Evolutionary conservation across 306 rosid species (phyloP).

Genomic region (Glycine tomentella): DNA sequence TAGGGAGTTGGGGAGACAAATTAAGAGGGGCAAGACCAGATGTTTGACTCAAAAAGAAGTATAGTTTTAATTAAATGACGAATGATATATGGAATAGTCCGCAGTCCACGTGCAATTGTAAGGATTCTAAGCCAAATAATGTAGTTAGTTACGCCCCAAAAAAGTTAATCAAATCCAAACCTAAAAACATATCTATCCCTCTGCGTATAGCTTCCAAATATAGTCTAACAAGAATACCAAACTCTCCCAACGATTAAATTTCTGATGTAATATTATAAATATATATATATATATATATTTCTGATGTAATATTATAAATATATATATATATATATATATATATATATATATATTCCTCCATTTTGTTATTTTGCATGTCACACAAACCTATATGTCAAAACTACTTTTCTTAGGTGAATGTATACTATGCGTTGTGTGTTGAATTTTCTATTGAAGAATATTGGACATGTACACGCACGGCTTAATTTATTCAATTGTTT

Average conservation of each 20-base stretch:
- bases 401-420: constrained; percentile 16
- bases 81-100: background rate
- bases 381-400: constrained; percentile 29
- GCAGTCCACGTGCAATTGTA: constrained; percentile 43
- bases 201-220: constrained; percentile 34
- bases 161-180: constrained; percentile 47
- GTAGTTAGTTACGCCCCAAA: constrained; percentile 47
- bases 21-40: constrained; percentile 19
- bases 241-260: constrained; percentile 16
- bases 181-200: constrained; percentile 46
- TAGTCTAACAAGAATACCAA: constrained; percentile 52
- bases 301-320: too few species aligned
- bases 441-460: constrained; percentile 28
- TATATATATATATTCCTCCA: constrained; percentile 12
- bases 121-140: constrained; percentile 48
- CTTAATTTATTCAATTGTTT: background rate
- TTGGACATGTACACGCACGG: constrained; percentile 29
- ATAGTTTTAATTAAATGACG: constrained; percentile 10
- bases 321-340: too few species aligned
- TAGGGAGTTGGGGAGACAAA: constrained; percentile 34
- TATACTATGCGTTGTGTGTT: background rate
- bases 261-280: too few species aligned
- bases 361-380: constrained; percentile 14
- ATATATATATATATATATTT: too few species aligned
- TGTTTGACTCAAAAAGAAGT: constrained; percentile 43